Evolutionary conservation across 495 filamentous ascomycete genomes (phyloP).

Genomic region (Hypoxylon cercidicola): DNA sequence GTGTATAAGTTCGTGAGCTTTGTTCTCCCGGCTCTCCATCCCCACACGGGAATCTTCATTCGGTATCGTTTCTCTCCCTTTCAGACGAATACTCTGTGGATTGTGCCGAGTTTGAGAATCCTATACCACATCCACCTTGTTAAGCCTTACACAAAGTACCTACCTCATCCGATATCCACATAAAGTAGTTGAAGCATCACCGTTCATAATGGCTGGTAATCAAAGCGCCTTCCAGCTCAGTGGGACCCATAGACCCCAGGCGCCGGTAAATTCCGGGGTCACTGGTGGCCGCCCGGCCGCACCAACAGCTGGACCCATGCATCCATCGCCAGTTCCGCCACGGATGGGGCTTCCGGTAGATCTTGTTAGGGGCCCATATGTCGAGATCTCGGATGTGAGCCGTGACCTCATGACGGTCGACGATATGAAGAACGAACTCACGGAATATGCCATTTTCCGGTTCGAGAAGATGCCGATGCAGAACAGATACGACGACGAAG

Average conservation of each 20-base stretch:
- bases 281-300: constrained; percentile 11
- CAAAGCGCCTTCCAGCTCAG: not conserved
- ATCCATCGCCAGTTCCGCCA: not conserved
- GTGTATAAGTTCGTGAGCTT: constrained; percentile 11
- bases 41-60: not conserved
- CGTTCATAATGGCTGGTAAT: constrained; percentile 19
- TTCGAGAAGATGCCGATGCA: constrained; percentile 43
- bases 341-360: constrained; percentile 7
- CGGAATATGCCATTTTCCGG: constrained; percentile 46
- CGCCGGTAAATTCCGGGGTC: not conserved
- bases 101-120: no score
- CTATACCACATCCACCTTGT: no score
- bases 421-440: constrained; percentile 45
- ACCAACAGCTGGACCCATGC: not conserved
- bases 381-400: constrained; percentile 40
- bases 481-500: constrained; percentile 40
- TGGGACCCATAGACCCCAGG: constrained; percentile 6
- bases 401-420: constrained; percentile 27
- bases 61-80: not conserved
- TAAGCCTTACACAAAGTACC: not conserved
- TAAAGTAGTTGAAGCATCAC: not conserved
- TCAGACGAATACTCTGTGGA: not conserved
- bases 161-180: not conserved
- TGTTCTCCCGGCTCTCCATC: not conserved
- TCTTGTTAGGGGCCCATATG: constrained; percentile 13